phyloP scores from a whole-genome alignment of 306 rosid genomes.

The Ormosia emarginata region DNA sequence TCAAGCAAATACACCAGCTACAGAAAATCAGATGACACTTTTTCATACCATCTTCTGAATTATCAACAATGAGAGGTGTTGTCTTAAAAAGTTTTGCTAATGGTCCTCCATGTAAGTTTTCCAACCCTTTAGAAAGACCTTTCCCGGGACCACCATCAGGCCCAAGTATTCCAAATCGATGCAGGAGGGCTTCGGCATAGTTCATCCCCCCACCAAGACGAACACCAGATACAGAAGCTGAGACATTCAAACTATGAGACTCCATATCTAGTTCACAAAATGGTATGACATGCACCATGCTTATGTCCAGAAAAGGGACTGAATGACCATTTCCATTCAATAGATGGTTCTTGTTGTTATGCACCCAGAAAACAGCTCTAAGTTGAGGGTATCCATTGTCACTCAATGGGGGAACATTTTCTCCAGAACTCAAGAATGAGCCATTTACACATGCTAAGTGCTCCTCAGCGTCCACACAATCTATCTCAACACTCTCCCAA shows the following conservation, averaged over 20 bases:
- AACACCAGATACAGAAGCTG: conserved; percentile 79
- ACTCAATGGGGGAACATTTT: conserved; percentile 41
- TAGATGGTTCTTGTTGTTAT: conserved; percentile 38
- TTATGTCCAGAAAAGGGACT: conserved; percentile 61
- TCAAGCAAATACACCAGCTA: conserved; percentile 14
- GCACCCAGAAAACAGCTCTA: conserved; percentile 87
- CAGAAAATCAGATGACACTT: conserved; percentile 13
- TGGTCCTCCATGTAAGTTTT: conserved; percentile 73
- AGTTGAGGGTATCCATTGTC: conserved; percentile 58
- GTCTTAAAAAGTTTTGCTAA: conserved; percentile 65
- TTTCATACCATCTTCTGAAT: conserved; percentile 56
- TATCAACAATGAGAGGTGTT: conserved; percentile 37
- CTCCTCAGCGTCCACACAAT: conserved; percentile 61
- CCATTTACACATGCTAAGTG: conserved; percentile 40
- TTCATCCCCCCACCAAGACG: conserved; percentile 96
- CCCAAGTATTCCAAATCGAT: conserved; percentile 83
- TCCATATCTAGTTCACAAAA: conserved; percentile 63
- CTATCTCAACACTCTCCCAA: conserved; percentile 74
- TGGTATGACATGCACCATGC: conserved; percentile 66
- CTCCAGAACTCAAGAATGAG: conserved; percentile 30
- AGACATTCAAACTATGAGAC: conserved; percentile 72
- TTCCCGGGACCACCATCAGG: conserved; percentile 92
- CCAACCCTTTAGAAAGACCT: conserved; percentile 66
- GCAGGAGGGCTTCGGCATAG: conserved; percentile 81
- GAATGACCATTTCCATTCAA: conserved; percentile 39